Evolutionary conservation across 192 early-diverging fungal genomes (phyloP).

Genomic region (Phlyctochytrium bullatum): DNA sequence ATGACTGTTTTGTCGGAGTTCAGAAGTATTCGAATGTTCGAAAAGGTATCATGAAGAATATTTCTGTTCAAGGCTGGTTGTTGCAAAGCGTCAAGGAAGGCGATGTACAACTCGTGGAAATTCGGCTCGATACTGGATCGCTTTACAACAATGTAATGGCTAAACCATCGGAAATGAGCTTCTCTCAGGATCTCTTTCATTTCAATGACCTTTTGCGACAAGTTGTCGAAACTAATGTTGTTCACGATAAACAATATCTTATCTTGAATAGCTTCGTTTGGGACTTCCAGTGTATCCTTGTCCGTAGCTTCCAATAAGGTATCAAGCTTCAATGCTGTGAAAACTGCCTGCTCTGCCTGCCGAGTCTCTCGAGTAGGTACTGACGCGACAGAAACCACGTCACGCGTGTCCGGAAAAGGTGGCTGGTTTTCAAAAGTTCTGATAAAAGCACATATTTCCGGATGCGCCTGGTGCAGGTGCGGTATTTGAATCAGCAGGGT

Average conservation of each 20-base stretch:
- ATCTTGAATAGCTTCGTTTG: slow-evolving; percentile 69
- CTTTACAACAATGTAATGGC: slow-evolving; percentile 92
- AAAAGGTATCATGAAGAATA: slow-evolving; percentile 86
- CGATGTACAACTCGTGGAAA: slow-evolving; percentile 88
- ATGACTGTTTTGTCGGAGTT: slow-evolving; percentile 92
- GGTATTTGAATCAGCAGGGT: slow-evolving; percentile 77
- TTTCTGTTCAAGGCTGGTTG: slow-evolving; percentile 65
- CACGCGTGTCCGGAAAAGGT: slow-evolving; percentile 2
- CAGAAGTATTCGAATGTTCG: slow-evolving; percentile 82
- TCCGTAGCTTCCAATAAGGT: slow-evolving; percentile 41
- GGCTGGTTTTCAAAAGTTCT: slow-evolving; percentile 40
- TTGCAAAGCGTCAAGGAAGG: slow-evolving; percentile 75
- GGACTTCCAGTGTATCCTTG: slow-evolving; percentile 46
- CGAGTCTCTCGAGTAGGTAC: background rate
- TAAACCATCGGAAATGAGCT: slow-evolving; percentile 83
- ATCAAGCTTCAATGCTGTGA: slow-evolving; percentile 64
- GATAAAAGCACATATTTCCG: slow-evolving; percentile 71
- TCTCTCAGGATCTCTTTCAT: slow-evolving; percentile 72
- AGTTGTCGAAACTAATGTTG: slow-evolving; percentile 85
- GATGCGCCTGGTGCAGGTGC: slow-evolving; percentile 72
- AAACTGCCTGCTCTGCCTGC: slow-evolving; percentile 47
- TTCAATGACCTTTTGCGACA: slow-evolving; percentile 72
- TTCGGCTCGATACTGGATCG: slow-evolving; percentile 96
- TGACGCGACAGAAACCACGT: background rate
- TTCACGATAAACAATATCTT: slow-evolving; percentile 98